phyloP scores from a whole-genome alignment of 108 stramenopile genomes.

The Skeletonema grethae region DNA sequence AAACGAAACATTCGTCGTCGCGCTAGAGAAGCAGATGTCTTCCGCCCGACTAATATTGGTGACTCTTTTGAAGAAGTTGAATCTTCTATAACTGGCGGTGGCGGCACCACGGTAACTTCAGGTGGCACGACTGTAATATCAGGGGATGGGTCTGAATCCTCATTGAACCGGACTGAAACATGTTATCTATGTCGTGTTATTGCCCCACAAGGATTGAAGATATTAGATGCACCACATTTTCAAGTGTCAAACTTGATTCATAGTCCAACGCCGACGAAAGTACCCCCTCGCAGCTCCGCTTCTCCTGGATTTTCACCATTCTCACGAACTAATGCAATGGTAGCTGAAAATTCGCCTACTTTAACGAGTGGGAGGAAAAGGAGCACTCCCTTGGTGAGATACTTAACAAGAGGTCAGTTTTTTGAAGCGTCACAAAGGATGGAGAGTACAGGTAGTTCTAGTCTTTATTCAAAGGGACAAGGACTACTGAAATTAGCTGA shows the following conservation, averaged over 20 bases:
- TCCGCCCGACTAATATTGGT: constrained; percentile 19
- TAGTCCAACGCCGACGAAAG: constrained; percentile 33
- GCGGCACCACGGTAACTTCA: constrained; percentile 17
- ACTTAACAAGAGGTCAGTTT: constrained; percentile 70
- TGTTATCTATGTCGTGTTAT: constrained; percentile 77
- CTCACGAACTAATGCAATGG: constrained; percentile 57
- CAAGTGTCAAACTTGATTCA: constrained; percentile 75
- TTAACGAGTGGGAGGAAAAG: constrained; percentile 15
- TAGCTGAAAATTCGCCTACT: constrained; percentile 49
- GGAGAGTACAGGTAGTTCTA: constrained; percentile 56
- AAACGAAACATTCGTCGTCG: constrained; percentile 60
- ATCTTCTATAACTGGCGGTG: constrained; percentile 18
- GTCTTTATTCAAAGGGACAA: constrained; percentile 66
- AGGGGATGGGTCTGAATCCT: constrained; percentile 14
- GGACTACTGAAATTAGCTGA: constrained; percentile 83
- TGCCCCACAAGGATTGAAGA: constrained; percentile 79
- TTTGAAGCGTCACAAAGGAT: constrained; percentile 84
- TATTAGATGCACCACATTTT: constrained; percentile 87
- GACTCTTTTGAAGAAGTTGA: constrained; percentile 39
- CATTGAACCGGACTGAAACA: constrained; percentile 15
- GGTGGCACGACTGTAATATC: constrained; percentile 13
- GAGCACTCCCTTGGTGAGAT: constrained; percentile 33
- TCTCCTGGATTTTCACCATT: constrained; percentile 49
- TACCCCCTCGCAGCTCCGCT: constrained; percentile 8
- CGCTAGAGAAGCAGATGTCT: constrained; percentile 21